Conservation (phyloP, 1,284 basidiomycete species). For the Cystobasidium pallidum region DNA sequence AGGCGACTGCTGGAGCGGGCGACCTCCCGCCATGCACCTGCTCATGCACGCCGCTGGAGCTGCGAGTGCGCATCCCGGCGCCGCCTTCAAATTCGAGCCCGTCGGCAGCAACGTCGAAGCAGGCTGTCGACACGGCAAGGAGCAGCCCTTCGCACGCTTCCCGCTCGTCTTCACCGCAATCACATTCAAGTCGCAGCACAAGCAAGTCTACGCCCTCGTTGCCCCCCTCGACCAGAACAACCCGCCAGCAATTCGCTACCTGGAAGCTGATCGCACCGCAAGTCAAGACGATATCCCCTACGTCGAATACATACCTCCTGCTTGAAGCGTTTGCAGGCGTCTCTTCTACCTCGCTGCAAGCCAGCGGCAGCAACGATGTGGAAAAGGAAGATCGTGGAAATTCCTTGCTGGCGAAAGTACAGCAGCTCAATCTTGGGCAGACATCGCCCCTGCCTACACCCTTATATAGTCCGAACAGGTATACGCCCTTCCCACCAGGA, state of each 20-base stretch:
- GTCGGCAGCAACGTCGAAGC: neutral
- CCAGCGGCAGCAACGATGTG: neutral
- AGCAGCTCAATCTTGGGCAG: neutral
- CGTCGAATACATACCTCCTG: slow-evolving; percentile 6
- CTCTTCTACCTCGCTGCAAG: neutral
- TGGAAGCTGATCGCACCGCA: slow-evolving; percentile 21
- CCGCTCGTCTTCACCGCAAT: neutral
- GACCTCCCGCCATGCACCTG: neutral
- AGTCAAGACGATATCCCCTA: slow-evolving; percentile 14
- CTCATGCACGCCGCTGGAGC: neutral
- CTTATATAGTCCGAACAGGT: neutral
- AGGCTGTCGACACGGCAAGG: neutral
- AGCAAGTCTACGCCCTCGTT: neutral
- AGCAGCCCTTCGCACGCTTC: too few relatives aligned
- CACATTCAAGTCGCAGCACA: neutral
- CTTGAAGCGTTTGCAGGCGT: neutral
- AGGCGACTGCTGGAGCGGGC: too few relatives aligned
- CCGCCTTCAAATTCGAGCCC: neutral
- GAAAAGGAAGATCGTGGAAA: neutral
- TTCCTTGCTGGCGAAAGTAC: neutral
- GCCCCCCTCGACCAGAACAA: neutral
- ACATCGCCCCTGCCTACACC: neutral
- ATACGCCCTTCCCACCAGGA: neutral
- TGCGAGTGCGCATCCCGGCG: slow-evolving; percentile 4
- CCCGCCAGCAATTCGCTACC: neutral